Evolutionary conservation across 768 basidiomycete species (phyloP).

Genomic region (Polyporus arcularius): DNA sequence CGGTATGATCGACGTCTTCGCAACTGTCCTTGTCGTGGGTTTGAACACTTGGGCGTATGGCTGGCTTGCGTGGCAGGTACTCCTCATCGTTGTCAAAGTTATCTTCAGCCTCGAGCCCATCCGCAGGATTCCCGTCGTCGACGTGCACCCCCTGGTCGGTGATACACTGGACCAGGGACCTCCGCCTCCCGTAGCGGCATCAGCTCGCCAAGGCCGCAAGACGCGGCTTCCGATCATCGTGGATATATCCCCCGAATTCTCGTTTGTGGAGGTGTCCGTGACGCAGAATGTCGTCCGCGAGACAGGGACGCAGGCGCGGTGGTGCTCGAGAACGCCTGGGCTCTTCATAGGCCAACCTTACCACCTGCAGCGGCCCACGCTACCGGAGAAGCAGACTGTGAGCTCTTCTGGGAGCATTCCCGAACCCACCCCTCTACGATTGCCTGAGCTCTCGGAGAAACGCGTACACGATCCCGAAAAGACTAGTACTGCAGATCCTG

Average conservation of each 20-base stretch:
- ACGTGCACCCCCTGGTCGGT: not conserved
- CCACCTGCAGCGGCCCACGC: not conserved
- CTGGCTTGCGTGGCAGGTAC: conserved; percentile 1
- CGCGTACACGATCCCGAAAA: not conserved
- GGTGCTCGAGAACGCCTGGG: conserved; percentile 4
- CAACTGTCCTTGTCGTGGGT: conserved; percentile 8
- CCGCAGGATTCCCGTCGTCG: conserved; percentile 1
- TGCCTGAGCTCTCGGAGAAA: not conserved
- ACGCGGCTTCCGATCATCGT: conserved; percentile 4
- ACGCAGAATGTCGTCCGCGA: conserved; percentile 1
- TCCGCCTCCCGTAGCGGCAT: not conserved
- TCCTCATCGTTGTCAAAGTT: conserved; percentile 1
- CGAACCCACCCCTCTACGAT: not conserved
- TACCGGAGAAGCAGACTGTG: not conserved
- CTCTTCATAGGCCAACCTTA: conserved; percentile 10
- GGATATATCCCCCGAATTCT: not conserved
- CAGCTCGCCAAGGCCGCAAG: not conserved
- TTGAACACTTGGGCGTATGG: conserved; percentile 8
- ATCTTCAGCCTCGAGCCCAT: conserved; percentile 10
- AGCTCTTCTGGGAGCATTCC: not conserved
- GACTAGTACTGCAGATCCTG: not conserved
- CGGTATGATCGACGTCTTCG: conserved; percentile 5
- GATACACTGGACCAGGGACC: not conserved
- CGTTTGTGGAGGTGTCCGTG: conserved; percentile 1
- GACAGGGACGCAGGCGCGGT: not conserved